phyloP scores from a whole-genome alignment of 1,284 basidiomycete genomes.

The Microbotryomycetes sp. region DNA sequence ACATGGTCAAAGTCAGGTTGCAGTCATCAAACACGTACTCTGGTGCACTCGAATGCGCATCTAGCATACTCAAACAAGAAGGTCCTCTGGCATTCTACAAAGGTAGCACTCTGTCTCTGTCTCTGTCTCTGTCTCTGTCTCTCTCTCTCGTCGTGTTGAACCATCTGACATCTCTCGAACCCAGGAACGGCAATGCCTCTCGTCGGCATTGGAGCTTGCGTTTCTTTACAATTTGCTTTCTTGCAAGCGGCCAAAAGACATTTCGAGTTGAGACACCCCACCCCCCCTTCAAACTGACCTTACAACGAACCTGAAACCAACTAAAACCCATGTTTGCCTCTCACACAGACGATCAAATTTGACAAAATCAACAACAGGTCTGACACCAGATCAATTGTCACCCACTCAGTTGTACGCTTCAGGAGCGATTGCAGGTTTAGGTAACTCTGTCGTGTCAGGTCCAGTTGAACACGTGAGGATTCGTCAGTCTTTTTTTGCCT shows the following conservation, averaged over 20 bases:
- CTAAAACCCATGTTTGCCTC: constrained; percentile 35
- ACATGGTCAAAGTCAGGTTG: constrained; percentile 92
- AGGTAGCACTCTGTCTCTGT: constrained; percentile 43
- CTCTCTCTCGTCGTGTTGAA: background rate
- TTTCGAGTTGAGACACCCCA: constrained; percentile 52
- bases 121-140: background rate
- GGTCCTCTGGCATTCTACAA: constrained; percentile 95
- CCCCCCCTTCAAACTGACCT: background rate
- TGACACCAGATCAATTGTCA: constrained; percentile 52
- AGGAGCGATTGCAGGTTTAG: constrained; percentile 77
- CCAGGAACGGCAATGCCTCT: constrained; percentile 85
- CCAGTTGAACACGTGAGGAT: constrained; percentile 98
- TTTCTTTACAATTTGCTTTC: constrained; percentile 93
- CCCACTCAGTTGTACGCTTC: constrained; percentile 65
- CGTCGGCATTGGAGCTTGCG: constrained; percentile 88
- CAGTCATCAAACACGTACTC: constrained; percentile 88
- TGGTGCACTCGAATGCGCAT: constrained; percentile 82
- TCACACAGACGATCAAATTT: background rate
- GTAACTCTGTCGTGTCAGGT: constrained; percentile 86
- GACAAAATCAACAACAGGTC: background rate
- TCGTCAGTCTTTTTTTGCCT: constrained; percentile 51
- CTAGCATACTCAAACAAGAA: constrained; percentile 79
- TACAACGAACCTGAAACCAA: constrained; percentile 33
- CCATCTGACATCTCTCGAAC: background rate
- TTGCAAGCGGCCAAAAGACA: constrained; percentile 83